Evolutionary conservation across 345 rosid genomes (phyloP).

Genomic region (Mercurialis annua): DNA sequence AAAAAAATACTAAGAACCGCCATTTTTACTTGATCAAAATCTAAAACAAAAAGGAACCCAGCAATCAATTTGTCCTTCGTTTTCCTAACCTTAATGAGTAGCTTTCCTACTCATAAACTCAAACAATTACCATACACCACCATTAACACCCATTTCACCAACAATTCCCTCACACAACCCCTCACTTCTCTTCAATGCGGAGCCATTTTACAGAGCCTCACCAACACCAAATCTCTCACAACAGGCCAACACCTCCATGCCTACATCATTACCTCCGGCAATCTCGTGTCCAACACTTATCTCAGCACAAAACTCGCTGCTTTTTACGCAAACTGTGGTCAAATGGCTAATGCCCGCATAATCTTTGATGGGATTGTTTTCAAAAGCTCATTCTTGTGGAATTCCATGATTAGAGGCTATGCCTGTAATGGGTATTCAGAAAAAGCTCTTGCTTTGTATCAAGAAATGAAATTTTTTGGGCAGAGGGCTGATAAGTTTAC

Average conservation of each 20-base stretch:
- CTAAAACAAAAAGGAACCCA: neutral
- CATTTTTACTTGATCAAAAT: neutral
- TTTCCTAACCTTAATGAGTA: neutral
- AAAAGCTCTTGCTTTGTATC: slow-evolving; percentile 21
- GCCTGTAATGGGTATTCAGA: slow-evolving; percentile 16
- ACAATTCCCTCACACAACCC: neutral
- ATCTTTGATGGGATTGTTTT: slow-evolving; percentile 19
- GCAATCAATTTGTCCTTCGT: neutral
- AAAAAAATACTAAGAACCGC: too few species aligned
- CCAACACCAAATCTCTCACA: slow-evolving; percentile 18
- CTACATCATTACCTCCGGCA: slow-evolving; percentile 16
- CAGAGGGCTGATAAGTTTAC: slow-evolving; percentile 21
- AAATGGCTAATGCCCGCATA: slow-evolving; percentile 11
- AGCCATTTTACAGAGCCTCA: slow-evolving; percentile 21
- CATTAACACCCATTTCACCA: neutral
- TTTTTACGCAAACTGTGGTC: slow-evolving; percentile 28
- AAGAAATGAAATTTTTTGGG: slow-evolving; percentile 20
- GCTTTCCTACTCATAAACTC: neutral
- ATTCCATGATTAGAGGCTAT: slow-evolving; percentile 30
- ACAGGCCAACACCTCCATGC: slow-evolving; percentile 26
- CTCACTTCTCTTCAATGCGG: slow-evolving; percentile 21
- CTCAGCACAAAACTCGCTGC: slow-evolving; percentile 24
- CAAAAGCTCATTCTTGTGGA: slow-evolving; percentile 32
- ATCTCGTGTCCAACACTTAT: slow-evolving; percentile 14
- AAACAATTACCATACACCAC: neutral